Evolutionary conservation across 1,284 basidiomycete species (phyloP), one percentile per base, ranked within the genome.

Genomic region (Phlebopus sp.): DNA sequence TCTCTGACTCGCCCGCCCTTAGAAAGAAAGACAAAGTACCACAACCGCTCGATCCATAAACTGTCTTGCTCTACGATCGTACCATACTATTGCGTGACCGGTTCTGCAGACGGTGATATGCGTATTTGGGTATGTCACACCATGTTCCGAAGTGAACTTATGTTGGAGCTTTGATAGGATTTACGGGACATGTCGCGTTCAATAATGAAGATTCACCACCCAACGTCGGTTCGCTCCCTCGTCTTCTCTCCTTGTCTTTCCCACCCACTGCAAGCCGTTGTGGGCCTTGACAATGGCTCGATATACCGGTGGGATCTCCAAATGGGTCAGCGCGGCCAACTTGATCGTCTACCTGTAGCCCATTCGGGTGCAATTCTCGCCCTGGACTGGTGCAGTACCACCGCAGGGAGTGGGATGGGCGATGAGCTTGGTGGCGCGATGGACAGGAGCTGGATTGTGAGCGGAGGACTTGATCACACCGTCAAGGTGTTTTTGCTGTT

Each of bases 261-360:
- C 49, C 77, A 82, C 47, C 82, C 86, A 0, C 73, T 86, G 19
- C 82, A 87, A 56, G 85, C 85, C 10, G 72, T 89, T 6, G 82
- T 86, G 0, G 92, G 89, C 2, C 72, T 91, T 3, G 91, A 94
- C 56, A 91, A 90, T 53, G 92, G 91, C 0, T 82, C 73, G 44
- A 77, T 84, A 41, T 77, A 78, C 51, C 69, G 80, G 55, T 92
- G 90, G 82, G 92, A 94, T 62, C 70, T 92, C 48, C 79, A 82
- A 49, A 82, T 82, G 77, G 82, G 84, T 4, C 84, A 85, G 53
- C 74, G 78, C 8, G 84, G 83, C 3, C 74, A 80, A 59, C 71
- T 90, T 0, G 90, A 92, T 55, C 81, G 85, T 30, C 70, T 92
- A 11, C 80, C 82, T 25, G 81, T 91, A 5, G 91, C 91, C 0